Evolutionary conservation across 1,284 basidiomycete species (phyloP).

Genomic region (Heliocybe sulcata): DNA sequence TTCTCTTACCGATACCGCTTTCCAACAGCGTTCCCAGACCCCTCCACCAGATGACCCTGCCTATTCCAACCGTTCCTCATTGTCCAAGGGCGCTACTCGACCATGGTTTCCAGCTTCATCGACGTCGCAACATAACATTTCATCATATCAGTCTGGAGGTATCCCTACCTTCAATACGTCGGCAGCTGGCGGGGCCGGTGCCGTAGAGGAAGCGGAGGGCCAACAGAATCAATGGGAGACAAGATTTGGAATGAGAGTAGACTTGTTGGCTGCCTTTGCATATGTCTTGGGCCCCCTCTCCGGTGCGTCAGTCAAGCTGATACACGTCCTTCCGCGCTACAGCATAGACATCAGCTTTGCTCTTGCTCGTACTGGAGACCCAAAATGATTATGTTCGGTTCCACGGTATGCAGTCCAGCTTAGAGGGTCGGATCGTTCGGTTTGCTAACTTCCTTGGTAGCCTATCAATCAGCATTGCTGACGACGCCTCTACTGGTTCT

Average conservation of each 20-base stretch:
- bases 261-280: slow-evolving; percentile 59
- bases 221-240: slow-evolving; percentile 68
- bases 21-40: slow-evolving; percentile 27
- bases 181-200: slow-evolving; percentile 29
- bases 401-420: slow-evolving; percentile 48
- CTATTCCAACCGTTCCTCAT: slow-evolving; percentile 20
- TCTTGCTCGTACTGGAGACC: slow-evolving; percentile 69
- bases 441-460: slow-evolving; percentile 26
- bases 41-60: slow-evolving; percentile 53
- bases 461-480: slow-evolving; percentile 75
- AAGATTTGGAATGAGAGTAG: slow-evolving; percentile 61
- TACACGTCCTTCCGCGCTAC: slow-evolving; percentile 2
- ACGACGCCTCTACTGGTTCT: slow-evolving; percentile 58
- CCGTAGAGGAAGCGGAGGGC: slow-evolving; percentile 35
- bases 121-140: slow-evolving; percentile 21
- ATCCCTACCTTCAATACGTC: slow-evolving; percentile 51
- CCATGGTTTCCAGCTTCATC: slow-evolving; percentile 53
- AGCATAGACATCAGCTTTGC: slow-evolving; percentile 39
- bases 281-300: slow-evolving; percentile 72
- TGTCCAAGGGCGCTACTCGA: slow-evolving; percentile 23
- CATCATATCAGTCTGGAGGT: slow-evolving; percentile 67
- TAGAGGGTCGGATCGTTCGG: slow-evolving; percentile 5
- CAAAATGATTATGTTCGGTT: slow-evolving; percentile 78
- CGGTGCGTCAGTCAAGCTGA: slow-evolving; percentile 36
- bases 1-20: neutral